A percentile compares a stretch with the other conserved stretches of the same genome.
Conservation (phyloP, 495 filamentous ascomycete species). For the Tuber microsphaerosporum region DNA sequence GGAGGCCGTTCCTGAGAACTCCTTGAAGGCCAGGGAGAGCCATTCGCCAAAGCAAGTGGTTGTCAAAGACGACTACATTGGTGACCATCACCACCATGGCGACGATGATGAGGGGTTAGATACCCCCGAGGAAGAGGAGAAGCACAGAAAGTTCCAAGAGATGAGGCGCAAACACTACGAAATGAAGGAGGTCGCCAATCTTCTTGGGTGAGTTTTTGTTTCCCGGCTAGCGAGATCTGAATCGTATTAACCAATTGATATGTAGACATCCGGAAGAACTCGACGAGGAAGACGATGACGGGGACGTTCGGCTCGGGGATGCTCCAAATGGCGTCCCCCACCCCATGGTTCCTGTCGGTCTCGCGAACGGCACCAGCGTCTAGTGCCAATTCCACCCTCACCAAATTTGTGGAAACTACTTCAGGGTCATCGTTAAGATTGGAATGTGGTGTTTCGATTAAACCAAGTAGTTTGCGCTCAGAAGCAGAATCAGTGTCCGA, state of each 20-base stretch:
- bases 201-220: constrained; percentile 61
- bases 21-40: constrained; percentile 46
- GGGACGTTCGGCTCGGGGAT: constrained; percentile 44
- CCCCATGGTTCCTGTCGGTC: constrained; percentile 4
- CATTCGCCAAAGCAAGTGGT: constrained; percentile 59
- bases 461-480: background rate
- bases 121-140: constrained; percentile 71
- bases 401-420: background rate
- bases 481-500: background rate
- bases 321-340: constrained; percentile 29
- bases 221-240: background rate
- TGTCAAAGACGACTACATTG: constrained; percentile 60
- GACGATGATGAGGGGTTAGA: constrained; percentile 54
- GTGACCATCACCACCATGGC: constrained; percentile 50
- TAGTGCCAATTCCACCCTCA: background rate
- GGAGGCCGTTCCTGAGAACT: constrained; percentile 50
- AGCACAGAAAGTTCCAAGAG: constrained; percentile 84
- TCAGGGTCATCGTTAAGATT: background rate
- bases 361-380: constrained; percentile 26
- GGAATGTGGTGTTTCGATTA: background rate
- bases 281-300: constrained; percentile 50
- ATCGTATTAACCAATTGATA: constrained; percentile 1
- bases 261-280: constrained; percentile 51
- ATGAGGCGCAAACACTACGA: constrained; percentile 94
- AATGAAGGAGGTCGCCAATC: constrained; percentile 87